Conservation (phyloP, 371 early-diverging fungal species). For the Mucor ambiguus region DNA sequence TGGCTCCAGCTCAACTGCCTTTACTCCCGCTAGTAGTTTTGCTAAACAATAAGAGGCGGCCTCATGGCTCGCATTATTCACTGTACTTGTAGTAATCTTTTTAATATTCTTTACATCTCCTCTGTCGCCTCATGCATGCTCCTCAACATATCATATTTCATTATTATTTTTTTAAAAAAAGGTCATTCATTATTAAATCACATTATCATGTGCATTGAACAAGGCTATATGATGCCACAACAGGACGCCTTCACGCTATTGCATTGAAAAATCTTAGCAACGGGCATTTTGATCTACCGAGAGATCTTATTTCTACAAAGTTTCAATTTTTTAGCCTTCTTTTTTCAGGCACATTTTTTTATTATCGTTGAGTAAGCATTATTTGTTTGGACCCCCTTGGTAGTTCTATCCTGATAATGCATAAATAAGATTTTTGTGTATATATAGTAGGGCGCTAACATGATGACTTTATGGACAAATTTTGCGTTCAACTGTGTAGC, state of each 20-base stretch:
- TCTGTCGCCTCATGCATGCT: neutral
- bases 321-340: neutral
- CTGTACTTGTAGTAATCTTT: slow-evolving; percentile 3
- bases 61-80: neutral
- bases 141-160: neutral
- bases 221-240: neutral
- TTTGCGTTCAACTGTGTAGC: neutral
- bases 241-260: neutral
- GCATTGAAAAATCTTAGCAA: too few relatives aligned
- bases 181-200: neutral
- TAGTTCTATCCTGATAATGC: neutral
- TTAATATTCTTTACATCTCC: neutral
- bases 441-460: neutral
- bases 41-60: neutral
- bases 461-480: neutral
- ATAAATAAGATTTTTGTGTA: neutral
- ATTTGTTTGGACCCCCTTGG: neutral
- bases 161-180: slow-evolving; percentile 10
- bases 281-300: too few relatives aligned
- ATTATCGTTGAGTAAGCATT: neutral
- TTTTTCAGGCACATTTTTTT: neutral
- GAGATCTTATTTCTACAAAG: too few relatives aligned
- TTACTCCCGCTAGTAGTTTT: neutral
- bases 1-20: neutral
- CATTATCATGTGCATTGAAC: neutral